Base-by-base conservation (phyloP, 805 yeast genomes). In the Candida wancherniae region DNA sequence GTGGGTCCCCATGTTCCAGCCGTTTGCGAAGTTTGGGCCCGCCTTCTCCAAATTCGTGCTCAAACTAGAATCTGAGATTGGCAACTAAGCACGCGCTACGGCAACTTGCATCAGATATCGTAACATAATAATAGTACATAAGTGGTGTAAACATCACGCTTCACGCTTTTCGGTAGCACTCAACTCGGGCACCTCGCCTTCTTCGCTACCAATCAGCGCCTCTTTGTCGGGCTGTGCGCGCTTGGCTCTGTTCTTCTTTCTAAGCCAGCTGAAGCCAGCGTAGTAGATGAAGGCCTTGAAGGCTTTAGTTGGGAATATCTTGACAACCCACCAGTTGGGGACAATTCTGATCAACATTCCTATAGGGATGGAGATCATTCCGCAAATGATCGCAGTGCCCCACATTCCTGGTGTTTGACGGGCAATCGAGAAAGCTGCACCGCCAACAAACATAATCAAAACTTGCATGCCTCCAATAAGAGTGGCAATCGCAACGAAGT, bases 391-490 rank as follows among this genome's bases (percentile, higher is more conserved):
- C 0, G 97, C 92, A 2, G 86, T 77, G 1, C 74, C 92, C 98
- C 98, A 94, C 83, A 80, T 77, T 1, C 76, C 76, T 6, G 83
- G 82, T 1, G 94, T 81, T 58, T 84, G 94, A 40, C 80, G 71
- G 2, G 75, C 75, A 42, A 88, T 71, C 6, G 88, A 76, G 60
- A 92, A 92, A 0, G 98, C 96, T 24, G 90, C 84, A 34, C 99
- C 98, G 33, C 99, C 99, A 41, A 85, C 90, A 59, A 79, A 84
- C 97, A 92, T 92, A 47, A 92, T 90, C 32, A 90, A 57, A 3
- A 87, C 66, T 63, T 92, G 98, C 59, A 78, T 75, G 4, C 83
- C 88, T 18, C 80, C 92, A 57, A 92, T 87, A 28, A 92, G 66
- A 3, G 57, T 48, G 14, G 82, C 77, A 47, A 92, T 88, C 5